Evolutionary conservation across 2,329 filamentous ascomycete species (phyloP).

Genomic region (Dothideomycetes sp.): DNA sequence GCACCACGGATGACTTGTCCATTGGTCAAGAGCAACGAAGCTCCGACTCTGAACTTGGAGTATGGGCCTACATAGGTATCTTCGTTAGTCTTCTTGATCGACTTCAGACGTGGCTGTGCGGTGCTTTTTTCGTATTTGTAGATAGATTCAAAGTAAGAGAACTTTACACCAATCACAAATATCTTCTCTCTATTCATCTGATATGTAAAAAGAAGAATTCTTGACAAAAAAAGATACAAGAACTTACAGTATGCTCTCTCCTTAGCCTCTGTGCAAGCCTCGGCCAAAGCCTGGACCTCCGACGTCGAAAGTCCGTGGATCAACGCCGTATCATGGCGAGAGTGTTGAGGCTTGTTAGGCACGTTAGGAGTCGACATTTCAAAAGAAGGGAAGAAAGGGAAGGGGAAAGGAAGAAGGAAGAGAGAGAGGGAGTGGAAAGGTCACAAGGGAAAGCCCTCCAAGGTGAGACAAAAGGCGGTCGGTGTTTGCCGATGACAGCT

Average conservation of each 20-base stretch:
- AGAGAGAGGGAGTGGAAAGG: background rate
- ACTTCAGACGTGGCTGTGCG: too few species aligned
- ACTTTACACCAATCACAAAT: too few species aligned
- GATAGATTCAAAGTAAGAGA: background rate
- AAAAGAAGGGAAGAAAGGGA: background rate
- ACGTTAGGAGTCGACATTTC: constrained; percentile 8
- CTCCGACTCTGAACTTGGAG: constrained; percentile 84
- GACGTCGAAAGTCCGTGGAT: constrained; percentile 46
- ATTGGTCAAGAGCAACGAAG: constrained; percentile 56
- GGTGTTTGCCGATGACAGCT: too few species aligned
- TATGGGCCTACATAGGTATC: constrained; percentile 57
- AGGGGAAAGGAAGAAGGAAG: background rate
- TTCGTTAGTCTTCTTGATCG: background rate
- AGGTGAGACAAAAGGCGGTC: too few species aligned
- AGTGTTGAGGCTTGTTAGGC: constrained; percentile 27
- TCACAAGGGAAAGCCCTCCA: too few species aligned
- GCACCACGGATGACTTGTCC: constrained; percentile 55
- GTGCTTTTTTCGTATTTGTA: background rate
- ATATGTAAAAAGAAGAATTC: background rate
- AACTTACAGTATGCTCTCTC: constrained; percentile 66
- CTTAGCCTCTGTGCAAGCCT: constrained; percentile 62
- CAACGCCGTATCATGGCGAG: constrained; percentile 32
- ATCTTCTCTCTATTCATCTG: background rate
- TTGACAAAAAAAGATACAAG: constrained; percentile 1
- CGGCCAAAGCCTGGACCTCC: constrained; percentile 57